phyloP scores from a whole-genome alignment of 257 asterid species.

The Solanum pinnatisectum region DNA sequence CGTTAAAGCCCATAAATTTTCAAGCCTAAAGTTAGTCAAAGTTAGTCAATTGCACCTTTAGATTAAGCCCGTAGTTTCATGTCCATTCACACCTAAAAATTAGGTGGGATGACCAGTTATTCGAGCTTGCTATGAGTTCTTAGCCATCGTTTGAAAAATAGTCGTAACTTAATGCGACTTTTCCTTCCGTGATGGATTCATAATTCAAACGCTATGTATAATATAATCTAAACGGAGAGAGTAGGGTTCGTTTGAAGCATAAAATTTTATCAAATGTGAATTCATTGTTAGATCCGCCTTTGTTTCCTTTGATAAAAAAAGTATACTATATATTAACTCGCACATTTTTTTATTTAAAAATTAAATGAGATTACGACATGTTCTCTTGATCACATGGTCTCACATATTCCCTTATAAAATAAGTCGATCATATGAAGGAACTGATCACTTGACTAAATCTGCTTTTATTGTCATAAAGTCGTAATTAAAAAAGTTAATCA shows the following conservation, averaged over 20 bases:
- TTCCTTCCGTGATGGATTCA: too few relatives aligned
- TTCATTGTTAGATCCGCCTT: neutral
- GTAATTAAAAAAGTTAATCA: neutral
- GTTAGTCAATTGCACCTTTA: neutral
- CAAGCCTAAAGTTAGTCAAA: neutral
- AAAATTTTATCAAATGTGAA: neutral
- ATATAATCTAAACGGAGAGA: too few relatives aligned
- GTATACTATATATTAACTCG: neutral
- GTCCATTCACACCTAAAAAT: neutral
- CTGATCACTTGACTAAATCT: constrained; percentile 16
- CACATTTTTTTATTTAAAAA: neutral
- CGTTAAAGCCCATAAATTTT: neutral
- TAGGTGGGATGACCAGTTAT: neutral
- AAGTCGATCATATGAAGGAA: neutral
- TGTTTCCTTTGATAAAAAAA: neutral
- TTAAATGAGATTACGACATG: neutral
- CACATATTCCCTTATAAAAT: neutral
- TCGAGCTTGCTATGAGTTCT: neutral
- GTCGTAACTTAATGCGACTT: neutral
- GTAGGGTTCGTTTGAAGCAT: neutral
- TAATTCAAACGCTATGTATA: too few relatives aligned
- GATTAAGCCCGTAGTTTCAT: too few relatives aligned
- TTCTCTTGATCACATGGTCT: neutral
- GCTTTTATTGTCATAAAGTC: neutral
- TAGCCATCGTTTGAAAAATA: neutral